These are phyloP conservation scores for Rauvolfia tetraphylla DNA, from an alignment of 257 asterid species.

Conservation along the genomic window DNA sequence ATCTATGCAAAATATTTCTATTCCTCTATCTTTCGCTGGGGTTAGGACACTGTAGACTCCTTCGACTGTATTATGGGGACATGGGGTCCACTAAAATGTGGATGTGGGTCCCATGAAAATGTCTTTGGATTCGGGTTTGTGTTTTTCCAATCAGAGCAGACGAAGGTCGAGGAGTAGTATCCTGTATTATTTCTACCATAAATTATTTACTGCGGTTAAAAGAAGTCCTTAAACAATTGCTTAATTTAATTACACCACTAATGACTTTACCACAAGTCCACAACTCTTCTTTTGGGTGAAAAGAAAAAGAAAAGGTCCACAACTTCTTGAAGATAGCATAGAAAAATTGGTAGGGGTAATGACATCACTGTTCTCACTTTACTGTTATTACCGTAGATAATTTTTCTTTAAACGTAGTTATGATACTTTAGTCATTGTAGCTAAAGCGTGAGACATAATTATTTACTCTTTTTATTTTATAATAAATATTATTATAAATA, in stretches of 20 bases:
- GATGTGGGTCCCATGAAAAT: conserved; percentile 15
- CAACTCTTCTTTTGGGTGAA: background rate
- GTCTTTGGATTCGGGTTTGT: conserved; percentile 26
- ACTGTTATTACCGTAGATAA: no score
- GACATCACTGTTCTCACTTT: no score
- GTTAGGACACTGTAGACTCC: conserved; percentile 9
- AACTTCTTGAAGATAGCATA: background rate
- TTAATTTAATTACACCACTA: background rate
- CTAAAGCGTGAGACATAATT: no score
- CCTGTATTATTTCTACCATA: background rate
- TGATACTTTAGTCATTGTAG: no score
- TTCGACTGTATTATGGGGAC: conserved; percentile 5
- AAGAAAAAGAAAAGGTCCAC: background rate
- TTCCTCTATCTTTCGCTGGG: background rate
- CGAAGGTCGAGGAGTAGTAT: background rate
- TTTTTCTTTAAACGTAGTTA: no score
- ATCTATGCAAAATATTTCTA: background rate
- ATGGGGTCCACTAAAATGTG: conserved; percentile 21
- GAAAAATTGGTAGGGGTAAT: no score
- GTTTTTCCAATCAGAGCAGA: background rate
- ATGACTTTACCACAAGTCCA: background rate
- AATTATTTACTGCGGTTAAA: background rate
- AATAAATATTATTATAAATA: no score
- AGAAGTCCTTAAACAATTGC: background rate
- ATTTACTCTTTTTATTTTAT: no score